Conservation (phyloP, 2,329 filamentous ascomycete species). For the Aspergillus udagawae region DNA sequence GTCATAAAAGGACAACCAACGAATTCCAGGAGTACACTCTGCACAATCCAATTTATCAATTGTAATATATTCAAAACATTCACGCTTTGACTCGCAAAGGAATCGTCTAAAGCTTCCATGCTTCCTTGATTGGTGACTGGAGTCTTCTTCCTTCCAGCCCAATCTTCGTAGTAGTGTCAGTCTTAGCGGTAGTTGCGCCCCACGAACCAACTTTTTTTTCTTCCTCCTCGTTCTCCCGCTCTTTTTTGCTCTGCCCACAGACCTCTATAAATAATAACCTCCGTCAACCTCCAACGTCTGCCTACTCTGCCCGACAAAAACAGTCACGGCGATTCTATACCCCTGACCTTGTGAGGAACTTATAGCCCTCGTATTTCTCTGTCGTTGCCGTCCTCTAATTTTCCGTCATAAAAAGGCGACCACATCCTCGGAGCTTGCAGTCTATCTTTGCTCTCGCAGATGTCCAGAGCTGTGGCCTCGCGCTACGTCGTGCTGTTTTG, state of each 20-base stretch:
- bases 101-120: not conserved
- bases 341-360: not conserved
- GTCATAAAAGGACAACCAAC: not conserved
- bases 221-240: not conserved
- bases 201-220: not conserved
- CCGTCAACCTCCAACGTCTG: not conserved
- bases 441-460: slow-evolving; percentile 20
- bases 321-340: not conserved
- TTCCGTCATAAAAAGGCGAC: not conserved
- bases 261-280: not conserved
- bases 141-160: not conserved
- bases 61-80: not conserved
- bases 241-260: not conserved
- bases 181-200: not conserved
- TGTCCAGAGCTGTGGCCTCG: slow-evolving; percentile 32
- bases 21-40: not conserved
- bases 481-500: slow-evolving; percentile 32
- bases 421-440: slow-evolving; percentile 3
- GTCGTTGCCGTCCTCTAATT: not conserved
- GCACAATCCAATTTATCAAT: not conserved
- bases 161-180: not conserved
- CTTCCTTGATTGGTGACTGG: not conserved
- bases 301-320: not conserved
- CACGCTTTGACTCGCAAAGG: not conserved
- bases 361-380: not conserved